These are phyloP conservation scores for Sphagnum fallax DNA, from an alignment of 228 moss, liverwort and hornwort genomes.

Conservation along the genomic window DNA sequence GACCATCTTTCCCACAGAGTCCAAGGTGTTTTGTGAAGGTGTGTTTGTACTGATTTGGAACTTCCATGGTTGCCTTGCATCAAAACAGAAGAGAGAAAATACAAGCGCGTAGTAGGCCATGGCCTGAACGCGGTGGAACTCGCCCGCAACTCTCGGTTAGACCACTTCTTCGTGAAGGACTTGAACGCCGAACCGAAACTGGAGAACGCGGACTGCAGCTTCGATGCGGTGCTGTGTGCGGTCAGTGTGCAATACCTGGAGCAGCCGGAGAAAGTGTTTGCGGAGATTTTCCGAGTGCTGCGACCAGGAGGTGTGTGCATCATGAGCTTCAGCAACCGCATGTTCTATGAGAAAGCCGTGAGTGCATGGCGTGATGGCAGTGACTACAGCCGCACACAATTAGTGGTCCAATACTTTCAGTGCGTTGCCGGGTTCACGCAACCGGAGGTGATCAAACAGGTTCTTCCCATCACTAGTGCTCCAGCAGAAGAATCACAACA, in stretches of 20 bases:
- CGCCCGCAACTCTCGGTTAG: constrained; percentile 49
- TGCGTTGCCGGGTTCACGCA: constrained; percentile 61
- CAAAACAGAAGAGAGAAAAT: constrained; percentile 44
- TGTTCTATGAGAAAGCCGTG: constrained; percentile 77
- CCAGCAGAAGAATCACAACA: too few species aligned
- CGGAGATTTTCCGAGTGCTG: constrained; percentile 64
- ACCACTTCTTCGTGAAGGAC: constrained; percentile 63
- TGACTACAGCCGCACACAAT: constrained; percentile 57
- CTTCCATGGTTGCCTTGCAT: neutral
- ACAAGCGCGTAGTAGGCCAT: constrained; percentile 68
- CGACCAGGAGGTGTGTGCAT: constrained; percentile 65
- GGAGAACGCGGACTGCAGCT: constrained; percentile 41
- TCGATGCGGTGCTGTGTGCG: constrained; percentile 60
- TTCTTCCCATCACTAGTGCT: constrained; percentile 3
- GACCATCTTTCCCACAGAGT: neutral
- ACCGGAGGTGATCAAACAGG: constrained; percentile 50
- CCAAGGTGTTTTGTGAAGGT: too few species aligned
- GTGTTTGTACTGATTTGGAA: too few species aligned
- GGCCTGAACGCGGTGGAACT: constrained; percentile 65
- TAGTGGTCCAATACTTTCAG: constrained; percentile 67
- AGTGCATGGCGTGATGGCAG: constrained; percentile 68
- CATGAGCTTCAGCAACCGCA: constrained; percentile 75
- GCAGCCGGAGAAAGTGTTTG: constrained; percentile 68
- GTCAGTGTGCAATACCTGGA: constrained; percentile 68
- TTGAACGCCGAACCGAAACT: constrained; percentile 52